A percentile compares a stretch with the other conserved stretches of the same genome.
phyloP scores from a whole-genome alignment of 192 early-diverging fungal species.

The Backusella westeae region DNA sequence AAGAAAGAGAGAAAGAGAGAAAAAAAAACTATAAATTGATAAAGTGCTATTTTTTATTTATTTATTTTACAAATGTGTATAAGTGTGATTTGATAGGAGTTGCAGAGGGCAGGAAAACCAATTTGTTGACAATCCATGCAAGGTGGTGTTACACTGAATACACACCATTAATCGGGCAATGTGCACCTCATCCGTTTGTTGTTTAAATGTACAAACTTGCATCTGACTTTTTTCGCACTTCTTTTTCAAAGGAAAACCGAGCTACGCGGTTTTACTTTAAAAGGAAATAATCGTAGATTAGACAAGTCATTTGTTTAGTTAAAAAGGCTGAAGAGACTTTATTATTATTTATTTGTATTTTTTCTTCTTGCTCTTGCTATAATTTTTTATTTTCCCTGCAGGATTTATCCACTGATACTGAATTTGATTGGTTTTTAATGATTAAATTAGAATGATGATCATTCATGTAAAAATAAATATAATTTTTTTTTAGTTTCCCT shows the following conservation, averaged over 20 bases:
- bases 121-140: slow-evolving; percentile 20
- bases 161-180: neutral
- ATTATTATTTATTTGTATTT: neutral
- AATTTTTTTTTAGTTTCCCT: neutral
- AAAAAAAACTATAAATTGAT: neutral
- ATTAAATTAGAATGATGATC: slow-evolving; percentile 8
- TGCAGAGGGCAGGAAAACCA: neutral
- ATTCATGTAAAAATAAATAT: neutral
- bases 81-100: slow-evolving; percentile 3
- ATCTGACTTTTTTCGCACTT: slow-evolving; percentile 18
- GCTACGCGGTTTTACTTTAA: neutral
- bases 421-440: slow-evolving; percentile 9
- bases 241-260: slow-evolving; percentile 1
- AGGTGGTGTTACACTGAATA: slow-evolving; percentile 3
- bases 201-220: neutral
- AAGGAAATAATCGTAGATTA: neutral
- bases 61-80: neutral
- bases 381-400: neutral
- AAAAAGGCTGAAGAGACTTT: neutral
- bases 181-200: neutral
- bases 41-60: slow-evolving; percentile 5
- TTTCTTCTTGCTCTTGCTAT: neutral
- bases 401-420: neutral
- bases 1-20: neutral
- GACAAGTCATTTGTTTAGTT: neutral